Evolutionary conservation across 768 basidiomycete genomes (phyloP).

Genomic region (Pleurotus giganteus): DNA sequence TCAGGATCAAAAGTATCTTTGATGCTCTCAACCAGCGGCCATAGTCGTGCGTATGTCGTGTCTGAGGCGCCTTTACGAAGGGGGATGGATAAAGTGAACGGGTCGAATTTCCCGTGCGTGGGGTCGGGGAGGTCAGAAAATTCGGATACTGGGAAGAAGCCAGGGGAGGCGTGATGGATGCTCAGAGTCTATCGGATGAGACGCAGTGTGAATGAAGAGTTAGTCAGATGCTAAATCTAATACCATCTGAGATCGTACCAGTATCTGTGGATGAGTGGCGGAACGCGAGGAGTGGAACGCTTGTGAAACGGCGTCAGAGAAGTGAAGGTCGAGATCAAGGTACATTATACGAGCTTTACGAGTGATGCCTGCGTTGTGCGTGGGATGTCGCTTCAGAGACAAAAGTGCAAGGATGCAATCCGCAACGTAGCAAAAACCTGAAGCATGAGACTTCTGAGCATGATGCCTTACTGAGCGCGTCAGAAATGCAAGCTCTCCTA

Average conservation of each 20-base stretch:
- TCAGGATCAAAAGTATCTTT: constrained; percentile 68
- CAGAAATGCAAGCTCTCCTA: not conserved
- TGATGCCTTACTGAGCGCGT: constrained; percentile 61
- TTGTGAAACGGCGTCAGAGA: constrained; percentile 83
- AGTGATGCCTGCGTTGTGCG: constrained; percentile 4
- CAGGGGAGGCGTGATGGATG: constrained; percentile 77
- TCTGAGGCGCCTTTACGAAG: constrained; percentile 69
- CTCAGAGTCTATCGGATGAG: constrained; percentile 90
- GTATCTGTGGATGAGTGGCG: constrained; percentile 37
- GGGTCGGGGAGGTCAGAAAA: constrained; percentile 45
- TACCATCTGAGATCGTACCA: constrained; percentile 34
- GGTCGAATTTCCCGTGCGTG: constrained; percentile 38
- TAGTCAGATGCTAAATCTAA: no score
- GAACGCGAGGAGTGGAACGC: constrained; percentile 55
- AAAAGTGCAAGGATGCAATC: constrained; percentile 85
- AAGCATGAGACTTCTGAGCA: constrained; percentile 71
- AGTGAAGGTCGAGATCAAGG: constrained; percentile 90
- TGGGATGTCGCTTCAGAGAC: constrained; percentile 47
- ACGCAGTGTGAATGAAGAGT: no score
- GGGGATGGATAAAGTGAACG: constrained; percentile 79
- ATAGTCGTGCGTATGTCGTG: constrained; percentile 60
- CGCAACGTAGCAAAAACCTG: constrained; percentile 94
- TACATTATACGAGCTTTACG: constrained; percentile 74
- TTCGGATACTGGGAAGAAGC: constrained; percentile 77
- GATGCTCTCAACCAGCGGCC: constrained; percentile 61